Base-by-base conservation (phyloP, 129 eudicot genomes). In the Flaveria robusta region DNA sequence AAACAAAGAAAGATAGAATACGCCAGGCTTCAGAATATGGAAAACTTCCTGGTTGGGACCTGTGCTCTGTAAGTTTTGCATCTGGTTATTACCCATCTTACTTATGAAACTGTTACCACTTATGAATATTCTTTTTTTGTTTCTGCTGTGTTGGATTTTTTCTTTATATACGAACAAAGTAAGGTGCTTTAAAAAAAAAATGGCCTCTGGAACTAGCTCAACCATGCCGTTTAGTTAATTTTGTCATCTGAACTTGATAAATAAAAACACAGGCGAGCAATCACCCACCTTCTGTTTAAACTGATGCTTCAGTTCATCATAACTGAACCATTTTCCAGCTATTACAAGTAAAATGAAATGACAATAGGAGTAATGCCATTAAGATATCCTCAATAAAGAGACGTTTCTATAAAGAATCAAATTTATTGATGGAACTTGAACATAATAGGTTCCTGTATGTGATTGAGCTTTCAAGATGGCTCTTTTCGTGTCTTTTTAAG, bases 21-120 rank as follows among this genome's bases (percentile, higher is more conserved):
- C 88, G 97, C 7, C 83, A 89, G 72, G 90, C 89, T 56, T 94
- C 99, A 14, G 85, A 79, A 43, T 82, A 84, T 83, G 99, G 99
- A 71, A 89, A 94, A 79, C 84, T 86, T 83, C 93, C 97, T 78
- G 99, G 97, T 64, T 94, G 99, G 99, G 99, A 91, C 71, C 77
- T 94, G 87, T 87, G 96, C 66, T 94, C 99, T 18, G 99, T 94
- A 83, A 91, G 97, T 89, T 68, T 46, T 75, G 60, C 68, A 77
- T 70, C 66, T 78, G 22, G 16, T 52, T 19, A 51, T 41, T 42
- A 18, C 26, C 50, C 37, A 64, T 65, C 66, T 46, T 42, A 31
- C 26, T 45, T 22, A 24, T 16, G 71, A 70, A 64, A 45, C 54
- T 63, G 20, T 34, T 49, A 49, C 43, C 7, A 5, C 2, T 34